Base-by-base conservation (phyloP, 2,329 filamentous ascomycete species). In the Elsinoe perseae region DNA sequence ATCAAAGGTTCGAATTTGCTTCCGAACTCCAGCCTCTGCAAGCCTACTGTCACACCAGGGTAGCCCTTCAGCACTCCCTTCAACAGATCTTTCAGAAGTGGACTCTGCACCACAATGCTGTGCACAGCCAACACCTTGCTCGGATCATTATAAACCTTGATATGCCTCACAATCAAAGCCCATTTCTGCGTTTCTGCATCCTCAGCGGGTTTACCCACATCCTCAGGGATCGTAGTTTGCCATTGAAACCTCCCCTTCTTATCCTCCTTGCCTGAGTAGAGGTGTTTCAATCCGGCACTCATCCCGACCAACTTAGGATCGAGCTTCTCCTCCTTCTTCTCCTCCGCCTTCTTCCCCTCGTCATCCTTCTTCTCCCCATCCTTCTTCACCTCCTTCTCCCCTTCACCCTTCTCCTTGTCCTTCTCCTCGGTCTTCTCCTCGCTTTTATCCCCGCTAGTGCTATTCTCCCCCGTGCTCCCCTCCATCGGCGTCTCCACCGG, bases 1-100 rank as follows among this genome's bases (percentile, higher is more conserved):
- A 86, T 80, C 50, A 88, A 80, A 0, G 81, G 80, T 61, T 79
- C 72, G 59, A 86, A 87, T 0, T 81, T 81, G 0, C 77, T 77
- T 6, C 70, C 66, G 59, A 87, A 85, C 56, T 80, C 79, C 1
- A 87, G 72, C 1, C 80, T 75, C n/a, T 81, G 75, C 23, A 87
- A 70, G 9, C 74, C 75, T 30, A 79, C 77, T 2, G 80, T 79
- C 27, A 87, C 73, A 1, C 83, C 82, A 0, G 80, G 79, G 57
- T 85, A 86, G 7, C 73, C 78, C 1, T 74, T 68, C 20, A 86
- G 72, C 6, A 85, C 74, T 9, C 77, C 72, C 8, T 71, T 71
- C 0, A 87, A 72, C 3, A 80, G 74, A 1, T 73, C 71, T 68
- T 83, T 84, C 42, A 87, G 69, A 55, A 77, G 72, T 1, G 82